Base-by-base conservation (phyloP, 805 yeast species). In the Candida glaebosa region DNA sequence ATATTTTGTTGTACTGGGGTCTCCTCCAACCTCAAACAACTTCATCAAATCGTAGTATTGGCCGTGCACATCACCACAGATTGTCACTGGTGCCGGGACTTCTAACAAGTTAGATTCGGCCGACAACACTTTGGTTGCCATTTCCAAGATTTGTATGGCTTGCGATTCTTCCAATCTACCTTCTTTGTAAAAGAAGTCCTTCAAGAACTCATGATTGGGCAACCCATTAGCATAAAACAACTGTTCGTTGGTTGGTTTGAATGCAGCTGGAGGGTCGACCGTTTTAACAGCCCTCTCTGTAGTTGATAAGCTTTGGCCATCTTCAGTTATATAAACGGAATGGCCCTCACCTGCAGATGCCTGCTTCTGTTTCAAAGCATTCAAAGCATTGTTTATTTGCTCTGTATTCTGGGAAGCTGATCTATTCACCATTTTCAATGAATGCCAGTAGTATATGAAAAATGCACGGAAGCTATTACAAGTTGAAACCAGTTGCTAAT, bases 61-160 rank as follows among this genome's bases (percentile, higher is more conserved):
- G 14, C 99, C 99, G 63, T 91, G 98, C n/a, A 90, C 76, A 63
- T 91, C 98, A 42, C 99, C 99, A 67, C 97, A 89, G 2, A 91
- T 89, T 0, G 96, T 90, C 2, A 91, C 87, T 1, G 98, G 99
- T 0, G 96, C 95, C 2, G 89, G 90, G 2, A 93, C 84, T 15
- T 74, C 73, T 39, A 91, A 67, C 51, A 91, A 58, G 53, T 86
- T 91, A 4, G 96, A 95, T 56, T 91, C 98, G 30, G 63, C 58
- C 10, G 73, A 58, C 42, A 93, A 71, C 5, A 82, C 59, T 17
- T 68, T 69, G 0, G 89, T 81, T 6, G 95, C 95, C 61, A 69
- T 71, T 15, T 67, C 57, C 32, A 91, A 58, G 40, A 91, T 90
- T 34, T 69, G 69, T 34, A 82, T 52, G 0, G 87, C 87, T 58